phyloP scores from a whole-genome alignment of 177 flowering plant genomes.

The Vitis hybrid region DNA sequence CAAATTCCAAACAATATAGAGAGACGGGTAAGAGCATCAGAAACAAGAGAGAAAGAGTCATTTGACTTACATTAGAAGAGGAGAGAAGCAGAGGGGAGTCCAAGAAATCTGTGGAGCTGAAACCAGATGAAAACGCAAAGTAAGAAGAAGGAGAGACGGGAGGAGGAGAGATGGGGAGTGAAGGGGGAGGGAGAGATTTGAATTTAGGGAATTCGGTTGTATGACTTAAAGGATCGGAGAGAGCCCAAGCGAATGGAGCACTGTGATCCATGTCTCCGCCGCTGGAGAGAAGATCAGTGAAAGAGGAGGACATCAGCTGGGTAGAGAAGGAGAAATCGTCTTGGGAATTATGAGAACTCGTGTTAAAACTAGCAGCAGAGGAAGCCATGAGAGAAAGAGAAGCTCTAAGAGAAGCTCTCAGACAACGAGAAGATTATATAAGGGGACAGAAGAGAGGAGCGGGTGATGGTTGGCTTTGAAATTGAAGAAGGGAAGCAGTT shows the following conservation, averaged over 20 bases:
- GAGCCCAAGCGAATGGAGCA: slow-evolving; percentile 18
- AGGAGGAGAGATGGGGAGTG: slow-evolving; percentile 57
- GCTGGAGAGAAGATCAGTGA: slow-evolving; percentile 30
- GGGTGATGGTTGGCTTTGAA: neutral
- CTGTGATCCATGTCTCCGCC: slow-evolving; percentile 12
- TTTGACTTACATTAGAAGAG: slow-evolving; percentile 49
- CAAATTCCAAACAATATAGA: neutral
- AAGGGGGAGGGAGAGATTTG: slow-evolving; percentile 56
- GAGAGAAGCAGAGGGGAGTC: slow-evolving; percentile 61
- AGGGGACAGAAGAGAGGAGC: neutral
- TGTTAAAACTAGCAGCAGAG: slow-evolving; percentile 5
- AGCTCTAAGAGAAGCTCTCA: neutral
- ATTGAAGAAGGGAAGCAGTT: neutral
- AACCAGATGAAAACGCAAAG: slow-evolving; percentile 41
- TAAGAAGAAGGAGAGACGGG: slow-evolving; percentile 63
- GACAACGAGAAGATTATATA: neutral
- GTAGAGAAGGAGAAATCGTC: slow-evolving; percentile 18
- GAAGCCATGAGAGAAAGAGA: neutral
- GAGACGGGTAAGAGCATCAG: neutral
- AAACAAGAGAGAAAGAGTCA: neutral
- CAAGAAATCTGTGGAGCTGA: slow-evolving; percentile 56
- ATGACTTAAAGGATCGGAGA: slow-evolving; percentile 21
- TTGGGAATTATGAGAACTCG: slow-evolving; percentile 8
- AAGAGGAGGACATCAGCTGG: slow-evolving; percentile 40
- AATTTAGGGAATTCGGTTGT: slow-evolving; percentile 46